phyloP scores from a whole-genome alignment of 345 rosid genomes.

The Aurinia saxatilis region DNA sequence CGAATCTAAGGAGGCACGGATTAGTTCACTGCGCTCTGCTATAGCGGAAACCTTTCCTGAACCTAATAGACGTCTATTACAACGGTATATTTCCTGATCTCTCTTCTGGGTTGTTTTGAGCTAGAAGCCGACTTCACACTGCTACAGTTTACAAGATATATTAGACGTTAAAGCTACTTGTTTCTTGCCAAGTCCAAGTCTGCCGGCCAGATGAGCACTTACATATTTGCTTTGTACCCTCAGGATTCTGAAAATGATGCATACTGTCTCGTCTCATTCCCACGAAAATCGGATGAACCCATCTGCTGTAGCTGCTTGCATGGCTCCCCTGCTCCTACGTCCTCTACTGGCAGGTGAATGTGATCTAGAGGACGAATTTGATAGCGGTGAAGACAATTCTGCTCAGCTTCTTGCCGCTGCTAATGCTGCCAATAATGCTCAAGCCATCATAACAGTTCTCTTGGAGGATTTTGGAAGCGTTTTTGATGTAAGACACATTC shows the following conservation, averaged over 20 bases:
- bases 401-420: conserved; percentile 99
- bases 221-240: conserved; percentile 11
- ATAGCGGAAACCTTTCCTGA: conserved; percentile 94
- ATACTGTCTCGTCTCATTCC: conserved; percentile 67
- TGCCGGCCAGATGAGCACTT: background rate
- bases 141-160: background rate
- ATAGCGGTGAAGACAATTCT: conserved; percentile 73
- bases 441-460: conserved; percentile 74
- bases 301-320: conserved; percentile 99
- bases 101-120: background rate
- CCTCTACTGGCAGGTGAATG: conserved; percentile 96
- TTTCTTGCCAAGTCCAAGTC: background rate
- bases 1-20: conserved; percentile 80
- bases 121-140: background rate
- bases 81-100: conserved; percentile 43
- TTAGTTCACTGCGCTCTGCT: conserved; percentile 76
- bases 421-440: conserved; percentile 95
- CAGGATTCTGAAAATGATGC: conserved; percentile 97
- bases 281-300: conserved; percentile 90
- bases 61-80: conserved; percentile 88
- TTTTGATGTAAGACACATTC: conserved; percentile 68
- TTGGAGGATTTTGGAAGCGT: conserved; percentile 83
- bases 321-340: conserved; percentile 96
- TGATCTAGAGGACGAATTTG: conserved; percentile 88
- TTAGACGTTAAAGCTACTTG: conserved; percentile 1